A percentile compares a stretch with the other conserved stretches of the same genome.
These are phyloP conservation scores for Phoenix roebelenii DNA, from an alignment of 176 grass and related monocot species.

Conservation along the genomic window DNA sequence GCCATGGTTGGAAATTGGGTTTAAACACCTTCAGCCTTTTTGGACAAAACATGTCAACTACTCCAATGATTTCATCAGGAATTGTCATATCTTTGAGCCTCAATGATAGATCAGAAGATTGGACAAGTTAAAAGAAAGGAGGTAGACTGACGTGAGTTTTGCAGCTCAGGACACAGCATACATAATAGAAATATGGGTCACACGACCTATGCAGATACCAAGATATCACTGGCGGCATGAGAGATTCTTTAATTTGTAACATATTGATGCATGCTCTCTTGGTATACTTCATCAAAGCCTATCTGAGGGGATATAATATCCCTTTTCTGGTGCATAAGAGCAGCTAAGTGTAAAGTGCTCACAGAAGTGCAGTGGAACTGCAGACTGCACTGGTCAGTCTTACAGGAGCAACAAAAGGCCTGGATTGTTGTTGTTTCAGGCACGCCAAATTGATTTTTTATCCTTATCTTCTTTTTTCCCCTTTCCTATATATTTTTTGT, in stretches of 20 bases:
- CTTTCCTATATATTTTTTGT: not conserved
- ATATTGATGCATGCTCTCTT: no score
- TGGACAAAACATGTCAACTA: conserved; percentile 79
- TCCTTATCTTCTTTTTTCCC: not conserved
- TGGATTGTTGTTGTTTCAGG: no score
- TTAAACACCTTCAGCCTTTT: conserved; percentile 77
- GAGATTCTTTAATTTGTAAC: not conserved
- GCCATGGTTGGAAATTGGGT: conserved; percentile 82
- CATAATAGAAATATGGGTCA: no score
- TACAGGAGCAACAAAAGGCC: no score
- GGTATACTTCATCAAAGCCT: no score
- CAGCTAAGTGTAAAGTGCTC: no score
- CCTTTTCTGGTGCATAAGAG: no score
- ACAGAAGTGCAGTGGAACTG: no score
- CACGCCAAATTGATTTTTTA: not conserved
- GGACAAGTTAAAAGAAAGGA: not conserved
- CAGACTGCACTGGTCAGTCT: no score
- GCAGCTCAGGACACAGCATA: no score
- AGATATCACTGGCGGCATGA: not conserved
- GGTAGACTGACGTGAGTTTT: not conserved
- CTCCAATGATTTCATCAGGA: conserved; percentile 74
- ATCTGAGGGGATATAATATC: no score
- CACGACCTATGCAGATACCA: no score
- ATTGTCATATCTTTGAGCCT: conserved; percentile 75
- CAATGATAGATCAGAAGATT: conserved; percentile 17